Evolutionary conservation across 2,329 filamentous ascomycete species (phyloP), one percentile per base, ranked within the genome.

Genomic region (Ceratocystis colombiana): DNA sequence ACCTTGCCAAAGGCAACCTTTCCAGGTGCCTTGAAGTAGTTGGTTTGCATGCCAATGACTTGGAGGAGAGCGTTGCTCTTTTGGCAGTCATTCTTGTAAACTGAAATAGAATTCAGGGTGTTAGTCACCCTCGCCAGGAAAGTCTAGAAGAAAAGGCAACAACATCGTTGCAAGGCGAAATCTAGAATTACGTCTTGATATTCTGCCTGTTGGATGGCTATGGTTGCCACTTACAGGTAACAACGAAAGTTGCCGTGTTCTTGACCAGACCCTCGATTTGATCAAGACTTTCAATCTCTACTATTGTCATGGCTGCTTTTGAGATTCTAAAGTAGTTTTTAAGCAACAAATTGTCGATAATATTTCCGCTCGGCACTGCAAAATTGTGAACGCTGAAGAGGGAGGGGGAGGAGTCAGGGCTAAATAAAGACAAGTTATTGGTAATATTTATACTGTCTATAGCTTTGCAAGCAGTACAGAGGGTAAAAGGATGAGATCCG

Each of bases 61-160:
- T 92, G 90, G 5, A 88, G 88, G 70, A 97, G 91, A 70, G 84
- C 81, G 72, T 90, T 88, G 82, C 91, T 96, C 72, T 90, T 88
- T 44, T 79, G 86, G 73, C 89, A 96, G 87, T 88, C 94, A 73
- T 90, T 87, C 72, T 91, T 90, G 72, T 89, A 93, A 80, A 96
- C 90, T 96, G 71, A 33, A 22, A 33, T 25, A 25, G 28, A 10
- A 41, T 4, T 41, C 8, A 12, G 37, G 37, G 48, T 25, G 48
- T 53, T 53, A 53, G 48, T 5, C 48, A 53, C 45, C 15, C 15
- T 50, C 46, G 46, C 22, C 46, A 10, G 20, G n/a, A 8, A 20
- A 8, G 17, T 50, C n/a, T 22, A 50, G 22, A 25, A 50, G 3
- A 4, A 50, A n/a, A 25, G 22, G 20, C 20, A 50, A 10, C n/a